Evolutionary conservation across 2,329 filamentous ascomycete species (phyloP), one percentile per base, ranked within the genome.

Genomic region (Venturia nashicola): DNA sequence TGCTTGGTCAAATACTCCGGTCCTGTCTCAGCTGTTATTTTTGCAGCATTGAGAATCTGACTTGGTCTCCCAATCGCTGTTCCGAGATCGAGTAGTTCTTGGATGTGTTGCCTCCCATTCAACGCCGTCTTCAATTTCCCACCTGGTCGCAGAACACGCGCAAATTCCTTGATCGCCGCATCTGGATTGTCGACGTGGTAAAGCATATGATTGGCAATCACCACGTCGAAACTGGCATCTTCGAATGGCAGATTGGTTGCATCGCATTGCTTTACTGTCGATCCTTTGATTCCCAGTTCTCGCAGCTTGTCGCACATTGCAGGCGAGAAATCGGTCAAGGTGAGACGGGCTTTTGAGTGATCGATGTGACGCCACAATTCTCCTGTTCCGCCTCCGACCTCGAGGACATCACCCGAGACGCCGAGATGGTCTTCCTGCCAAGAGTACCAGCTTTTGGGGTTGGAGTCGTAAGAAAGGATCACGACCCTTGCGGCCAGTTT

Each of bases 381-480:
- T 9, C 66, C 66, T n/a, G 66, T 67, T n/a, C 66, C 66, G n/a
- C 64, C 66, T 2, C 66, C 66, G 14, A 67, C 60, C 61, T 67
- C 66, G 40, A 67, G 65, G 40, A 67, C 55, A 16, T 62, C 42
- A 27, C 65, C 65, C 9, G 43, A 18, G 23, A 64, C 63, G 7
- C 55, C 59, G 27, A 67, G 61, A 7, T 63, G 59, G 3, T 40
- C 23, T 27, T 63, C 64, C n/a, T 64, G 63, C 65, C 65, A 67
- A 9, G 34, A 16, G 46, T 64, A 67, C 66, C 66, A 67, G 48
- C 27, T n/a, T 60, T 67, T 43, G 2, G 64, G 61, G 39, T 67
- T 63, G 27, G 61, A 66, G 60, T 66, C 65, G 61, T 66, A 67
- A 2, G 65, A 64, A 34, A 65, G 65, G 43, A 67, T 67, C 9